Evolutionary conservation across 805 yeast genomes (phyloP).

Genomic region (Lipomyces japonicus): DNA sequence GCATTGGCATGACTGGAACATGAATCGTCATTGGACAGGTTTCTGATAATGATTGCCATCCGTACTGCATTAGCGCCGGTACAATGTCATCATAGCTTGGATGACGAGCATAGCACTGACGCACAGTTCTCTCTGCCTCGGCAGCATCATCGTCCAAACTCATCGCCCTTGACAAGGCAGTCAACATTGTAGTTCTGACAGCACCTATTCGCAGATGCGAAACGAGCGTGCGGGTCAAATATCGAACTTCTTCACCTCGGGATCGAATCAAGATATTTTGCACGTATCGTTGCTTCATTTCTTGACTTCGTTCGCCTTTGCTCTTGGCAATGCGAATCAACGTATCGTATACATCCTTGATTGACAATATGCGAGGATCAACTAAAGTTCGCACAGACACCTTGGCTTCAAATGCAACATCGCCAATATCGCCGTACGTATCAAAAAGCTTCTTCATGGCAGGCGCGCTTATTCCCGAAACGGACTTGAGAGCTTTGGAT

Average conservation of each 20-base stretch:
- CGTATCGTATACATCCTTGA: conserved; percentile 23
- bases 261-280: conserved; percentile 27
- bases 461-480: conserved; percentile 25
- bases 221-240: conserved; percentile 29
- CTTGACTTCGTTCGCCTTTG: conserved; percentile 27
- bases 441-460: conserved; percentile 22
- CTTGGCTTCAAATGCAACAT: conserved; percentile 32
- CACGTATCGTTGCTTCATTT: conserved; percentile 22
- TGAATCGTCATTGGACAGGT: conserved; percentile 28
- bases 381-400: conserved; percentile 26
- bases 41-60: conserved; percentile 4
- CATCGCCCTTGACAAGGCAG: conserved; percentile 31
- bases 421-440: conserved; percentile 31
- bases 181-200: conserved; percentile 28
- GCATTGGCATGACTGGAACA: conserved; percentile 31
- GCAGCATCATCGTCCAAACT: conserved; percentile 1
- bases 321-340: conserved; percentile 27
- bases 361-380: conserved; percentile 24
- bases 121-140: conserved; percentile 23
- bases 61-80: conserved; percentile 13
- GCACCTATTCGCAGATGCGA: conserved; percentile 31
- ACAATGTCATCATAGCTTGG: conserved; percentile 28
- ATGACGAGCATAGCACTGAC: conserved; percentile 30
- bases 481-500: conserved; percentile 19
- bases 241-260: conserved; percentile 30